Conservation (phyloP, 75 land plant species). For the Picea sitchensis region DNA sequence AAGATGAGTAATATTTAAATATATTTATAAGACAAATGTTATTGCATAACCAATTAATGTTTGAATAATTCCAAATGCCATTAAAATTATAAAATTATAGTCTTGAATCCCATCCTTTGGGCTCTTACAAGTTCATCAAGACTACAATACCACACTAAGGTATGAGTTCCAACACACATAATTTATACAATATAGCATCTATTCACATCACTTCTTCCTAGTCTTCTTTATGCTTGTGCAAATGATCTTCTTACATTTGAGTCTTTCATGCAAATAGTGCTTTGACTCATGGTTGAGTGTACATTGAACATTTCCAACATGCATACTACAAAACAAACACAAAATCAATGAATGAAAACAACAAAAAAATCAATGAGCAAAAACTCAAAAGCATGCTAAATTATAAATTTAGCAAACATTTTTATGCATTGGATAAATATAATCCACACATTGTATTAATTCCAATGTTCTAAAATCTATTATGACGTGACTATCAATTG, state of each 20-base stretch:
- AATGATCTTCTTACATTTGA: not conserved
- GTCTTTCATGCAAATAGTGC: constrained; percentile 33
- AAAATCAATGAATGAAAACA: not conserved
- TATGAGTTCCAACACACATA: not conserved
- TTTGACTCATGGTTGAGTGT: constrained; percentile 40
- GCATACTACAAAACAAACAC: constrained; percentile 30
- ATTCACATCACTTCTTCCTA: constrained; percentile 5
- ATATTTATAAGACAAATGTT: not conserved
- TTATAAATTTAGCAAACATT: too few species aligned
- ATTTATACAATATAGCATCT: not conserved
- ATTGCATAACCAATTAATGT: not conserved
- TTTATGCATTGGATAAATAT: too few species aligned
- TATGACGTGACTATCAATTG: too few species aligned
- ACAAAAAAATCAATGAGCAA: too few species aligned
- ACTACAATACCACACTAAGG: not conserved
- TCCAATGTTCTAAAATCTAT: too few species aligned
- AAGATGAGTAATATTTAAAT: not conserved
- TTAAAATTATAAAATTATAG: not conserved
- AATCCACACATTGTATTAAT: too few species aligned
- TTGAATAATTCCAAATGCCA: not conserved
- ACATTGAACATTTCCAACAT: constrained; percentile 43
- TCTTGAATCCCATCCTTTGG: not conserved
- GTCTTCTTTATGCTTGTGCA: constrained; percentile 2
- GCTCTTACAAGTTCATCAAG: constrained; percentile 3
- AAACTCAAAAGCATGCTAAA: not conserved